Percentiles rank a stretch among this genome's conserved stretches.
phyloP scores from a whole-genome alignment of 2,329 filamentous ascomycete genomes.

The Hypoxylon sp. region DNA sequence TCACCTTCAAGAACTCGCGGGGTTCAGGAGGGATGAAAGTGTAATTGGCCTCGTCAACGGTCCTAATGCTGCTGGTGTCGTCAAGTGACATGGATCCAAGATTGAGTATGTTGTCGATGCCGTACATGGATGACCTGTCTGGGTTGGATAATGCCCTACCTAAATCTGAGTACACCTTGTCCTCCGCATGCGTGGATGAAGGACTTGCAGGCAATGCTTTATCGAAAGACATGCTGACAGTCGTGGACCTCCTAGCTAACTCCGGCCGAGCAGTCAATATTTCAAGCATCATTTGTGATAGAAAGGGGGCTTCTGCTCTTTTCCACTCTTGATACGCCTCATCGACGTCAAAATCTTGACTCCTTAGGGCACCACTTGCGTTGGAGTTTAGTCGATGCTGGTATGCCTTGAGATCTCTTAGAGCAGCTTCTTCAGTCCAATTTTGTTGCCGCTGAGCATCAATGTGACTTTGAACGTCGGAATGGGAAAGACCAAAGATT shows the following conservation, averaged over 20 bases:
- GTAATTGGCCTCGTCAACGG: conserved; percentile 77
- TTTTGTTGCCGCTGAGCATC: conserved; percentile 78
- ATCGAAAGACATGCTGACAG: conserved; percentile 61
- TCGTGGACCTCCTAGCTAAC: conserved; percentile 81
- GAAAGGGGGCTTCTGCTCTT: conserved; percentile 85
- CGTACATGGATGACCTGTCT: conserved; percentile 59
- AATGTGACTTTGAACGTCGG: conserved; percentile 88
- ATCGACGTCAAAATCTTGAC: conserved; percentile 90
- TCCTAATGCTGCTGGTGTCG: conserved; percentile 65
- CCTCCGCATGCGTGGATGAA: conserved; percentile 64
- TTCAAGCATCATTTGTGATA: conserved; percentile 94
- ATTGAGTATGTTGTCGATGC: conserved; percentile 77
- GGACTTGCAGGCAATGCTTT: conserved; percentile 72
- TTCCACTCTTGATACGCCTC: conserved; percentile 93
- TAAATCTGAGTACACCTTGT: conserved; percentile 68
- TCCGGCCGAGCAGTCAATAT: conserved; percentile 90
- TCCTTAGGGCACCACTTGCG: conserved; percentile 81
- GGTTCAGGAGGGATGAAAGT: conserved; percentile 92
- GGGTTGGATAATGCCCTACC: conserved; percentile 66
- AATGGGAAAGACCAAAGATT: conserved; percentile 85
- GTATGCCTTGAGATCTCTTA: conserved; percentile 93
- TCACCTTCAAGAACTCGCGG: conserved; percentile 84
- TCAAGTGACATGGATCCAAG: conserved; percentile 76
- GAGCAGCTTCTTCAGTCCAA: conserved; percentile 93
- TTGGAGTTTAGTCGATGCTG: conserved; percentile 89